A percentile compares a stretch with the other conserved stretches of the same genome.
phyloP scores from a whole-genome alignment of 129 eudicot species.

The Flaveria ramosissima region DNA sequence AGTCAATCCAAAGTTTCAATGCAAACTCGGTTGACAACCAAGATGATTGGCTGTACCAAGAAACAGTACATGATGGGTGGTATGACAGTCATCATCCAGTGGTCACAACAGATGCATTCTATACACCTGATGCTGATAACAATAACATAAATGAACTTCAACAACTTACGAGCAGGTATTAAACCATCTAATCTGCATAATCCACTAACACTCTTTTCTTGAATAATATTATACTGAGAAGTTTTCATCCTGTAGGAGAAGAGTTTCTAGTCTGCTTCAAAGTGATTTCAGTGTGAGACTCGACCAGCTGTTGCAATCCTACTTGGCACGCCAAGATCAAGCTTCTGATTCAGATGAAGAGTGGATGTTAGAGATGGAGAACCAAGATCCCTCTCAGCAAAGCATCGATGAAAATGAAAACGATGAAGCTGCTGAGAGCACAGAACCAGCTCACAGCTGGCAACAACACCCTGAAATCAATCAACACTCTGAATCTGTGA shows the following conservation, averaged over 20 bases:
- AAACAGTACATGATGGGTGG: conserved; percentile 45
- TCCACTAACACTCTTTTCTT: not conserved
- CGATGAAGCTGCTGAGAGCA: conserved; percentile 35
- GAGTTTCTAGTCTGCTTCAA: conserved; percentile 87
- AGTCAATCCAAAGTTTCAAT: conserved; percentile 6
- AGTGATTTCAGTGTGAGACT: conserved; percentile 87
- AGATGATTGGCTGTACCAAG: conserved; percentile 38
- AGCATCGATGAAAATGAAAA: conserved; percentile 36
- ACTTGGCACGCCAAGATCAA: conserved; percentile 62
- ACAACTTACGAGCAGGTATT: conserved; percentile 75
- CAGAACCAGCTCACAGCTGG: conserved; percentile 30
- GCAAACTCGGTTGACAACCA: conserved; percentile 41
- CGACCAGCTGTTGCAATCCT: conserved; percentile 70
- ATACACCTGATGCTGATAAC: conserved; percentile 57
- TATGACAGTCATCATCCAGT: conserved; percentile 35
- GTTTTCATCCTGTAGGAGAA: conserved; percentile 56
- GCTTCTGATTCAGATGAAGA: conserved; percentile 48
- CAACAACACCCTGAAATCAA: conserved; percentile 1
- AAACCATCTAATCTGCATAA: conserved; percentile 4
- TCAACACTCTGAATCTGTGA: conserved; percentile 53
- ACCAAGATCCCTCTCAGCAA: conserved; percentile 39
- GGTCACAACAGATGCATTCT: conserved; percentile 41
- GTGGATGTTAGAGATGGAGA: conserved; percentile 52
- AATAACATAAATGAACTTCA: conserved; percentile 55
- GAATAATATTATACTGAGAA: not conserved